Evolutionary conservation across 2,329 filamentous ascomycete genomes (phyloP).

Genomic region (Didymella keratinophila): DNA sequence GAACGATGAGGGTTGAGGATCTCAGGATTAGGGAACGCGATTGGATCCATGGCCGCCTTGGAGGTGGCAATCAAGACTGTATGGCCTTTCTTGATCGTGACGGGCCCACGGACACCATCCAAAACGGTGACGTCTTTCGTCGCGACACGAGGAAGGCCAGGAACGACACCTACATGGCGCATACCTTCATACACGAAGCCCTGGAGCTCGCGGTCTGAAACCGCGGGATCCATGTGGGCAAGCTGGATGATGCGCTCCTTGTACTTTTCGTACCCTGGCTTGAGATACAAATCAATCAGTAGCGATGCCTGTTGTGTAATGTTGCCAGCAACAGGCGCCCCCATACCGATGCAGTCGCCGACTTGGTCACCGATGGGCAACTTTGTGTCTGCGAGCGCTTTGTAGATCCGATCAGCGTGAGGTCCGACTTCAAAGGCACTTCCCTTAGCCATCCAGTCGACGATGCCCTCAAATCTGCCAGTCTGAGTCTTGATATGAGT

Average conservation of each 20-base stretch:
- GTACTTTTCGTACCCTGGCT: slow-evolving; percentile 59
- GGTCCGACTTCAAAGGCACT: slow-evolving; percentile 66
- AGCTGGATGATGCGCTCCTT: slow-evolving; percentile 61
- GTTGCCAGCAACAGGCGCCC: slow-evolving; percentile 60
- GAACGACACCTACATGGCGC: slow-evolving; percentile 61
- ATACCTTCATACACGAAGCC: slow-evolving; percentile 65
- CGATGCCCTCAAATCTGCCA: slow-evolving; percentile 62
- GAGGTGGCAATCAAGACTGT: slow-evolving; percentile 53
- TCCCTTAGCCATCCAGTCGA: slow-evolving; percentile 53
- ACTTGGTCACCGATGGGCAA: slow-evolving; percentile 59
- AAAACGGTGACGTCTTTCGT: slow-evolving; percentile 56
- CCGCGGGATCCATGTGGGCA: slow-evolving; percentile 54
- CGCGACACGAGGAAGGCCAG: slow-evolving; percentile 61
- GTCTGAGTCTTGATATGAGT: slow-evolving; percentile 69
- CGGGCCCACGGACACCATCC: slow-evolving; percentile 58
- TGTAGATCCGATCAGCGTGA: slow-evolving; percentile 61
- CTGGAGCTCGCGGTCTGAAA: slow-evolving; percentile 65
- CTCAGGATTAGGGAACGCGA: slow-evolving; percentile 44
- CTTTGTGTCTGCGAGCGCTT: slow-evolving; percentile 57
- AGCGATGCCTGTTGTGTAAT: slow-evolving; percentile 63
- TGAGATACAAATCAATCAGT: slow-evolving; percentile 62
- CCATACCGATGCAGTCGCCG: slow-evolving; percentile 60
- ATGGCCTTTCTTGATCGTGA: slow-evolving; percentile 54
- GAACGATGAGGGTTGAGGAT: slow-evolving; percentile 50
- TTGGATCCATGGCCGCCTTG: slow-evolving; percentile 47